A percentile compares a stretch with the other conserved stretches of the same genome.
phyloP scores from a whole-genome alignment of 768 basidiomycete genomes.

The Mycena alexandri region DNA sequence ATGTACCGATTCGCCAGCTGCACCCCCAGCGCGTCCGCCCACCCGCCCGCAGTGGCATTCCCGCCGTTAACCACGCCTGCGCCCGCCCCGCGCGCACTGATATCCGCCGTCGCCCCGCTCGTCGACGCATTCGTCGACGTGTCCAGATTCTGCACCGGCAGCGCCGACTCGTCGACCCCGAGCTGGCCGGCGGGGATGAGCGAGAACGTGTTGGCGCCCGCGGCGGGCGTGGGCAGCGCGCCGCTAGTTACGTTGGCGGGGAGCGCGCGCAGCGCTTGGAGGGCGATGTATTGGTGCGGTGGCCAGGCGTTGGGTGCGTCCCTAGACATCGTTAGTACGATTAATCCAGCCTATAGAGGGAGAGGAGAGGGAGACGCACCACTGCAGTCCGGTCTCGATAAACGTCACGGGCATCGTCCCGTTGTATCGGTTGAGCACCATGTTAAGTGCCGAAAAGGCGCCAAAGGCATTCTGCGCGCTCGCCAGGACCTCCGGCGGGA shows the following conservation, averaged over 20 bases:
- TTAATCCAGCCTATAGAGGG: not conserved
- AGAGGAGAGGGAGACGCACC: slow-evolving; percentile 56
- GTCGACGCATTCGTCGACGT: slow-evolving; percentile 61
- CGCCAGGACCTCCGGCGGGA: slow-evolving; percentile 76
- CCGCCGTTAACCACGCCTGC: slow-evolving; percentile 75
- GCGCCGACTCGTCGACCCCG: slow-evolving; percentile 73
- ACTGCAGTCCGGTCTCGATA: slow-evolving; percentile 83
- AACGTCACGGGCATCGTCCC: slow-evolving; percentile 89
- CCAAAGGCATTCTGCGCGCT: slow-evolving; percentile 73
- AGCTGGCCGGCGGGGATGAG: slow-evolving; percentile 87
- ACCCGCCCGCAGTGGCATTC: slow-evolving; percentile 73
- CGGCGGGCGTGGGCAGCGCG: slow-evolving; percentile 62
- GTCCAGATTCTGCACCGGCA: slow-evolving; percentile 76
- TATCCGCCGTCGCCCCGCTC: slow-evolving; percentile 68
- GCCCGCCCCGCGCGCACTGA: slow-evolving; percentile 57
- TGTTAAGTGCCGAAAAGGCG: slow-evolving; percentile 80
- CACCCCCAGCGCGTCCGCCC: slow-evolving; percentile 71
- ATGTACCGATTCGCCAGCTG: slow-evolving; percentile 90
- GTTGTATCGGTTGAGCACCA: slow-evolving; percentile 88
- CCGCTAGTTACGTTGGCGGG: slow-evolving; percentile 77
- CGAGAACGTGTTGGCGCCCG: slow-evolving; percentile 70
- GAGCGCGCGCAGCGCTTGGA: slow-evolving; percentile 81
- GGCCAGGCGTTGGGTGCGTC: slow-evolving; percentile 94
- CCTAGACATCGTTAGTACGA: slow-evolving; percentile 53
- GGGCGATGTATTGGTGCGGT: slow-evolving; percentile 84